These are phyloP conservation scores for Candida chauliodis DNA, from an alignment of 805 yeast genomes.

Conservation along the genomic window DNA sequence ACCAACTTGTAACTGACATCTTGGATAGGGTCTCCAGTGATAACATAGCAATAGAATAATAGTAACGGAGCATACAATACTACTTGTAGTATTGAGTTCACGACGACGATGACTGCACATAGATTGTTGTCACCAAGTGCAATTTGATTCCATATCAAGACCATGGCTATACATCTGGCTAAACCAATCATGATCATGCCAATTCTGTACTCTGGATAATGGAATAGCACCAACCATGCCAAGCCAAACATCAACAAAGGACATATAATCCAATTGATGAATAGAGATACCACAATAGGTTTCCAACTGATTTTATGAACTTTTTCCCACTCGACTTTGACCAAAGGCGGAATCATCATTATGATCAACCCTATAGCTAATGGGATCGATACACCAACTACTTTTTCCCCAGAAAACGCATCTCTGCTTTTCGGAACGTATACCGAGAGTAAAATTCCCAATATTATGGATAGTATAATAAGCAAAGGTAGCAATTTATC, in stretches of 20 bases:
- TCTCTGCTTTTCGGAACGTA: slow-evolving; percentile 34
- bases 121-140: slow-evolving; percentile 49
- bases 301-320: slow-evolving; percentile 18
- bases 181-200: slow-evolving; percentile 60
- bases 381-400: slow-evolving; percentile 42
- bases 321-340: slow-evolving; percentile 52
- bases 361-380: slow-evolving; percentile 48
- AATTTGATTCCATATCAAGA: slow-evolving; percentile 53
- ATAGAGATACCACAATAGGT: slow-evolving; percentile 36
- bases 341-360: slow-evolving; percentile 57
- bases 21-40: slow-evolving; percentile 23
- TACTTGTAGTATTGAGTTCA: slow-evolving; percentile 50
- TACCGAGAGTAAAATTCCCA: slow-evolving; percentile 40
- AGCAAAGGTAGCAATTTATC: slow-evolving; percentile 36
- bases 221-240: slow-evolving; percentile 50
- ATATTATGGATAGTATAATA: slow-evolving; percentile 33
- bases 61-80: slow-evolving; percentile 52
- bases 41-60: slow-evolving; percentile 43
- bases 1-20: slow-evolving; percentile 34
- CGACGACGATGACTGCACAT: slow-evolving; percentile 50
- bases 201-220: slow-evolving; percentile 44
- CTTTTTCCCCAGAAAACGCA: slow-evolving; percentile 31
- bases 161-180: slow-evolving; percentile 65
- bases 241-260: slow-evolving; percentile 56
- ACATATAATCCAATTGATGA: slow-evolving; percentile 53